These are phyloP conservation scores for Melanopsichium pennsylvanicum DNA, from an alignment of 1,284 basidiomycete species.

Conservation along the genomic window DNA sequence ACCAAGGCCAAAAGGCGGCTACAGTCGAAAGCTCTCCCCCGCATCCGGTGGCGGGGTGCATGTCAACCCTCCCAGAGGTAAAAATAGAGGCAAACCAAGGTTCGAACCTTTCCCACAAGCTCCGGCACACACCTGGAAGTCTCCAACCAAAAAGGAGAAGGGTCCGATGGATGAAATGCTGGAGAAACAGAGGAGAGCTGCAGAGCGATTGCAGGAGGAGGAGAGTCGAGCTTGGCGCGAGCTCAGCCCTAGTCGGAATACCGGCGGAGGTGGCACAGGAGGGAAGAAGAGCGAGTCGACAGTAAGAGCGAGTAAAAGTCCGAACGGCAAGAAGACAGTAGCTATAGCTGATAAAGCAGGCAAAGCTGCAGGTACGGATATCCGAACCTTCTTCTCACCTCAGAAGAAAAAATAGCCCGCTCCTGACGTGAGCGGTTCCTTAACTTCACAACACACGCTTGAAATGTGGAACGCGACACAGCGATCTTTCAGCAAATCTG, in stretches of 20 bases:
- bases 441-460: too few species aligned
- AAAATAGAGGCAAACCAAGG: slow-evolving; percentile 14
- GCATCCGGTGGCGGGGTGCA: slow-evolving; percentile 34
- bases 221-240: slow-evolving; percentile 13
- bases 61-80: slow-evolving; percentile 24
- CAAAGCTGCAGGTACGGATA: slow-evolving; percentile 15
- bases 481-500: too few species aligned
- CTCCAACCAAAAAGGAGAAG: slow-evolving; percentile 5
- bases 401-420: slow-evolving; percentile 14
- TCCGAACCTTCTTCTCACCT: slow-evolving; percentile 34
- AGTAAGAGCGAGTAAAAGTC: background rate
- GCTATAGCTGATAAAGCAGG: background rate
- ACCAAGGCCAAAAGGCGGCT: slow-evolving; percentile 37
- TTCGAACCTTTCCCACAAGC: slow-evolving; percentile 32
- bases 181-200: slow-evolving; percentile 11
- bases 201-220: slow-evolving; percentile 2
- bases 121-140: slow-evolving; percentile 27
- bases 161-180: slow-evolving; percentile 25
- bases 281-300: background rate
- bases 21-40: slow-evolving; percentile 29
- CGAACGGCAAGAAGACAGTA: background rate
- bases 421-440: too few species aligned
- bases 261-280: background rate
- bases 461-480: too few species aligned
- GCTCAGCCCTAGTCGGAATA: background rate